These are phyloP conservation scores for Arthonia radiata DNA, from an alignment of 495 filamentous ascomycete species.

Conservation along the genomic window DNA sequence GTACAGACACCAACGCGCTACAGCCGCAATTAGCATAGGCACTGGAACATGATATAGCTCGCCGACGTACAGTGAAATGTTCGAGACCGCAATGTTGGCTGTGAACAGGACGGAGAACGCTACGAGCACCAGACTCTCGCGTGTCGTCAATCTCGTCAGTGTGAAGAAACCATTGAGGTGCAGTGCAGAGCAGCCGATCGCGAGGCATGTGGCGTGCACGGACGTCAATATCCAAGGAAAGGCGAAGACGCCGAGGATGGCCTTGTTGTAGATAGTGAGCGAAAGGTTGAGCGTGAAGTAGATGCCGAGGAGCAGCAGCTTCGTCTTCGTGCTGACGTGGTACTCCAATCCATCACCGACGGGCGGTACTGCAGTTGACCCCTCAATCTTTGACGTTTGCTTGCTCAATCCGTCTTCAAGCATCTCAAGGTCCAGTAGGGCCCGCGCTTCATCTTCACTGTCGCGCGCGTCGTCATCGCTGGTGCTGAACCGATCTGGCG, in stretches of 20 bases:
- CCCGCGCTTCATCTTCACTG: too few species aligned
- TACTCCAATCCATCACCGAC: too few species aligned
- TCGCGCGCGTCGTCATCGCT: too few species aligned
- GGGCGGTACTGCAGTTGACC: too few species aligned
- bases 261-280: conserved; percentile 30
- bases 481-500: too few species aligned
- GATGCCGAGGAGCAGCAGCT: conserved; percentile 18
- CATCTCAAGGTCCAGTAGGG: too few species aligned
- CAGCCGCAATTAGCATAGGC: too few species aligned
- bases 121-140: conserved; percentile 21
- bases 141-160: conserved; percentile 19
- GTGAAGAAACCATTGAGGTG: conserved; percentile 20
- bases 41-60: too few species aligned
- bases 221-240: conserved; percentile 32
- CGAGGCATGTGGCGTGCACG: conserved; percentile 23
- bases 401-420: too few species aligned
- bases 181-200: conserved; percentile 23
- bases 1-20: conserved; percentile 27
- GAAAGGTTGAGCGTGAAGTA: conserved; percentile 28
- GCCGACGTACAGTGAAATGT: conserved; percentile 29
- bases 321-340: conserved; percentile 11
- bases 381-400: too few species aligned
- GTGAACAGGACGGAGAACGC: conserved; percentile 31
- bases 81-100: conserved; percentile 32
- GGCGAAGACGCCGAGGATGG: conserved; percentile 25